phyloP scores from a whole-genome alignment of 1,284 basidiomycete genomes.

The Marasmius fiardii region DNA sequence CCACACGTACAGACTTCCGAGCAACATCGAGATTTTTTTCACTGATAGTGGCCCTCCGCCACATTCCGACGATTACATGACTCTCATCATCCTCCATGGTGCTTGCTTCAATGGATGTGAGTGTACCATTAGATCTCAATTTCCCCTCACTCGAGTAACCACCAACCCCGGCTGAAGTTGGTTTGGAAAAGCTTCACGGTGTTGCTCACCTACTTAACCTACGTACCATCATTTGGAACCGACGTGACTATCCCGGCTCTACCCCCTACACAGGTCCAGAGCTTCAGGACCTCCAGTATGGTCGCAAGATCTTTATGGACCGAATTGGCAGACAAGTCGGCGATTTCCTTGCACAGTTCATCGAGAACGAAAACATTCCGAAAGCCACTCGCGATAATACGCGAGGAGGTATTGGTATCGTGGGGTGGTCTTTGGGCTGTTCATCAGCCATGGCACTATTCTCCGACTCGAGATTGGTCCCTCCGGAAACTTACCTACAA shows the following conservation, averaged over 20 bases:
- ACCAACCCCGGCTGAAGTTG: conserved; percentile 20
- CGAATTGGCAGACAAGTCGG: not conserved
- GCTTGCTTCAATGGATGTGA: conserved; percentile 26
- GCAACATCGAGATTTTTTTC: conserved; percentile 19
- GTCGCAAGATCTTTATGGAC: conserved; percentile 15
- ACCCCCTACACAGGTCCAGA: conserved; percentile 28
- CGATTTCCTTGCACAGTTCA: not conserved
- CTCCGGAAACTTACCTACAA: conserved; percentile 17
- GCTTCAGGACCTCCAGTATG: conserved; percentile 23
- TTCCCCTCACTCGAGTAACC: too few species aligned
- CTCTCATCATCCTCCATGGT: conserved; percentile 28
- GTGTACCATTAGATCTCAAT: conserved; percentile 2
- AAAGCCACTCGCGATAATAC: not conserved
- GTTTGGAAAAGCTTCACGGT: conserved; percentile 23
- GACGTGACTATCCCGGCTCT: conserved; percentile 31
- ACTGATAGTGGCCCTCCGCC: conserved; percentile 29
- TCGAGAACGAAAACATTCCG: too few species aligned
- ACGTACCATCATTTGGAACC: conserved; percentile 25
- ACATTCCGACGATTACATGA: conserved; percentile 27
- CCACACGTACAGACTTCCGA: not conserved
- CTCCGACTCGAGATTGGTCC: conserved; percentile 19
- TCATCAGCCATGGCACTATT: conserved; percentile 24
- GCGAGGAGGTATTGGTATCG: not conserved
- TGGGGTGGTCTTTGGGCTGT: conserved; percentile 31
- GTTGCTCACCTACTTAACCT: conserved; percentile 21